Conservation (phyloP, 495 filamentous ascomycete genomes). For the Xylona heveae region DNA sequence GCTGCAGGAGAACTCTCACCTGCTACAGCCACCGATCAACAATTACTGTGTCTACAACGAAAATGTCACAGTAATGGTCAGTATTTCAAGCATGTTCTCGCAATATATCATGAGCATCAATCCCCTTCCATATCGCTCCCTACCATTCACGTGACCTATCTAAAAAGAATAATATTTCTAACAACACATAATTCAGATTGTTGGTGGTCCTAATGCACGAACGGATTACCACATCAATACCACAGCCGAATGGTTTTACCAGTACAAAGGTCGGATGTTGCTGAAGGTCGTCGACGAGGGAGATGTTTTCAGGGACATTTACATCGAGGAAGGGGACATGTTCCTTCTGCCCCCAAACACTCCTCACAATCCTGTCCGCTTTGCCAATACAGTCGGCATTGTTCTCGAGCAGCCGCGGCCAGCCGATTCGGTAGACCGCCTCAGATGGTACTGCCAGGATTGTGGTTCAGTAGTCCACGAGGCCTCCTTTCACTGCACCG, state of each 20-base stretch:
- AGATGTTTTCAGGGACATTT: constrained; percentile 52
- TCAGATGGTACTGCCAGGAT: constrained; percentile 76
- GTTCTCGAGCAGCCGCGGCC: constrained; percentile 81
- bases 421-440: constrained; percentile 42
- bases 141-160: too few species aligned
- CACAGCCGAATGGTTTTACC: constrained; percentile 96
- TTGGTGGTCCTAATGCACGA: constrained; percentile 87
- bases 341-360: constrained; percentile 80
- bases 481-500: constrained; percentile 67
- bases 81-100: background rate
- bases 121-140: too few species aligned
- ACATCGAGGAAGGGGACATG: constrained; percentile 82
- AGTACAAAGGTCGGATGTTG: constrained; percentile 80
- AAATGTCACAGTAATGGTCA: constrained; percentile 57
- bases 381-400: constrained; percentile 50
- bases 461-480: constrained; percentile 66
- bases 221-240: constrained; percentile 98
- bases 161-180: too few species aligned
- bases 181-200: constrained; percentile 33
- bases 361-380: constrained; percentile 63
- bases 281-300: constrained; percentile 65
- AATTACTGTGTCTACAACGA: constrained; percentile 91
- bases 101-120: too few species aligned
- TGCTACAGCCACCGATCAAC: constrained; percentile 87
- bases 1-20: constrained; percentile 80